phyloP scores from a whole-genome alignment of 2,329 filamentous ascomycete genomes.

The Gremmenia infestans region DNA sequence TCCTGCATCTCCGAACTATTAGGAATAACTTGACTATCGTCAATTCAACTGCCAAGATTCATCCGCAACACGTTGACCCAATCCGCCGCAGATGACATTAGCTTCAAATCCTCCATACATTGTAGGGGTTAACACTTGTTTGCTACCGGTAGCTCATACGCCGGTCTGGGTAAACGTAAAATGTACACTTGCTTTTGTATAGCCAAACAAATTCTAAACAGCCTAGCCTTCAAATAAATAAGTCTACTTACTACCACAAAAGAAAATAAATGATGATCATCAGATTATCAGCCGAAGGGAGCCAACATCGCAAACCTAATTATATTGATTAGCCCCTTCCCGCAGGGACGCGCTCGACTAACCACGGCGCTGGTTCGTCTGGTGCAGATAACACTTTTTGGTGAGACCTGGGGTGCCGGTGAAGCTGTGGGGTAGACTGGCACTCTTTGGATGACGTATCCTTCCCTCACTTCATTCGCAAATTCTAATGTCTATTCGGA shows the following conservation, averaged over 20 bases:
- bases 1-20: background rate
- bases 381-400: background rate
- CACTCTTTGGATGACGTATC: background rate
- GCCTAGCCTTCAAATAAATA: background rate
- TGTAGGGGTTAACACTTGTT: background rate
- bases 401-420: constrained; percentile 8
- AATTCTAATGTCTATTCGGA: background rate
- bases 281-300: background rate
- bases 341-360: too few relatives aligned
- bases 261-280: background rate
- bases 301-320: background rate
- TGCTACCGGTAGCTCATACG: background rate
- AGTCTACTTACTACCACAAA: background rate
- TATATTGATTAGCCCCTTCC: too few relatives aligned
- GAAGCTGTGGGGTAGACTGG: too few relatives aligned
- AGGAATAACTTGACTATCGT: background rate
- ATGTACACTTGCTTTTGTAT: background rate
- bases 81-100: background rate
- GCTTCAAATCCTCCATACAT: background rate
- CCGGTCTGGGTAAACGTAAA: background rate
- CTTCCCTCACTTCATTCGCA: background rate
- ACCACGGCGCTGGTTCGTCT: too few relatives aligned
- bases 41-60: background rate
- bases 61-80: background rate
- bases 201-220: background rate